These are phyloP conservation scores for Stemphylium beticola DNA, from an alignment of 2,329 filamentous ascomycete genomes.

Conservation along the genomic window DNA sequence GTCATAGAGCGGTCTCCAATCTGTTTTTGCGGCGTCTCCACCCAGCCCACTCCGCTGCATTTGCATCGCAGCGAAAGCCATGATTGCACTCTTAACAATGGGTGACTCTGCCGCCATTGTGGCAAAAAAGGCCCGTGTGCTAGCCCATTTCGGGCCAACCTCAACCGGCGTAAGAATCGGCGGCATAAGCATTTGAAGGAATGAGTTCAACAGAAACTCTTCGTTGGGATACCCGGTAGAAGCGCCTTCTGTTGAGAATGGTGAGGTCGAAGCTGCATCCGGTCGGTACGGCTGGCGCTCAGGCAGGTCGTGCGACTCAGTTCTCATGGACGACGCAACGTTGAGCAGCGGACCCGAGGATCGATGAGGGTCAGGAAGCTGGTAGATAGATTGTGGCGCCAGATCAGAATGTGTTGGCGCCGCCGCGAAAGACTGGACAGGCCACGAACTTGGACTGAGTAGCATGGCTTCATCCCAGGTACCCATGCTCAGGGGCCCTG, in stretches of 20 bases:
- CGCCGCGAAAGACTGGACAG: conserved; percentile 24
- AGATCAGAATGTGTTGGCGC: conserved; percentile 19
- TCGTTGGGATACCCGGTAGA: conserved; percentile 35
- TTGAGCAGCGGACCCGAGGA: conserved; percentile 18
- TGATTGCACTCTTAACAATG: conserved; percentile 57
- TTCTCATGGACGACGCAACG: conserved; percentile 10
- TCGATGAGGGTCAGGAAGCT: conserved; percentile 23
- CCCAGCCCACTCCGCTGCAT: conserved; percentile 46
- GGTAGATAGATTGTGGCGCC: conserved; percentile 30
- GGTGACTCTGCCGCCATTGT: conserved; percentile 56
- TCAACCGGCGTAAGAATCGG: conserved; percentile 62
- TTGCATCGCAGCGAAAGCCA: conserved; percentile 60
- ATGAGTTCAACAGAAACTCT: conserved; percentile 56
- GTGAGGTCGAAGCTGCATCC: conserved; percentile 35
- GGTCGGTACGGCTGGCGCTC: conserved; percentile 16
- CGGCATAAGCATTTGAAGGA: conserved; percentile 57
- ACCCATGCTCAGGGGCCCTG: conserved; percentile 34
- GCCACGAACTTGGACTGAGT: conserved; percentile 40
- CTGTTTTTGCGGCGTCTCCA: conserved; percentile 33
- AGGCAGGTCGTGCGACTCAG: conserved; percentile 19
- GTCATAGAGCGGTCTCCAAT: conserved; percentile 45
- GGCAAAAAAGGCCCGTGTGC: conserved; percentile 57
- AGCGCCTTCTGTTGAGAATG: conserved; percentile 37
- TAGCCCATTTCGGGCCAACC: conserved; percentile 58
- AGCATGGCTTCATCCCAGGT: conserved; percentile 43